These are phyloP conservation scores for Cicer yamashitae DNA, from an alignment of 306 rosid genomes.

Conservation along the genomic window DNA sequence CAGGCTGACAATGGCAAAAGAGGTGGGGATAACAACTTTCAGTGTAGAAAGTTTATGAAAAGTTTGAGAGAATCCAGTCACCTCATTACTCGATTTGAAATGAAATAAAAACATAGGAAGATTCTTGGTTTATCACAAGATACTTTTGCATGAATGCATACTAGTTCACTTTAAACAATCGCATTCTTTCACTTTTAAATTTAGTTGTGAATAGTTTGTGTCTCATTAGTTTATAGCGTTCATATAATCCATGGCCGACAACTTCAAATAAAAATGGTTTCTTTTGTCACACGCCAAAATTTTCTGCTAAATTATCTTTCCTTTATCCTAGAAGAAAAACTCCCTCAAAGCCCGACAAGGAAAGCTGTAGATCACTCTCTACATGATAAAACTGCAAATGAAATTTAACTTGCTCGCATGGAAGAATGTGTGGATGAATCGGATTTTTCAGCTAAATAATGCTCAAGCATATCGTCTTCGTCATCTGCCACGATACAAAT, in stretches of 20 bases:
- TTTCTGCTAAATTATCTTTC: slow-evolving; percentile 35
- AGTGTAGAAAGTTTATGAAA: no score
- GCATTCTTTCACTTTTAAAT: slow-evolving; percentile 19
- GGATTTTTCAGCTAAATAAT: slow-evolving; percentile 89
- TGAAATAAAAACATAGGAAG: neutral
- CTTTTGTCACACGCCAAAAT: slow-evolving; percentile 38
- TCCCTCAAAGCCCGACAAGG: slow-evolving; percentile 25
- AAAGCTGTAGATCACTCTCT: slow-evolving; percentile 21
- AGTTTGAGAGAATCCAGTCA: no score
- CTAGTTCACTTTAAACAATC: slow-evolving; percentile 21
- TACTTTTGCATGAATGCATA: neutral
- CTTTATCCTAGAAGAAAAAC: slow-evolving; percentile 19
- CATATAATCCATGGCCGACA: slow-evolving; percentile 29
- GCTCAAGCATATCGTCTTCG: slow-evolving; percentile 99
- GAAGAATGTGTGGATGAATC: slow-evolving; percentile 74
- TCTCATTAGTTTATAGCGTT: slow-evolving; percentile 27
- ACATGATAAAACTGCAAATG: slow-evolving; percentile 29
- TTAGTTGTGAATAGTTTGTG: slow-evolving; percentile 11
- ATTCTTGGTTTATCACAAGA: neutral
- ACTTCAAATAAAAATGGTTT: slow-evolving; percentile 28
- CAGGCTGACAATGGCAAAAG: no score
- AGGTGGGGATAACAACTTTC: no score
- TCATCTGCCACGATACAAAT: slow-evolving; percentile 65
- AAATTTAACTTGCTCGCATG: slow-evolving; percentile 57
- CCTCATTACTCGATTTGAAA: no score